phyloP scores from a whole-genome alignment of 495 filamentous ascomycete species.

The Extremus antarcticus region DNA sequence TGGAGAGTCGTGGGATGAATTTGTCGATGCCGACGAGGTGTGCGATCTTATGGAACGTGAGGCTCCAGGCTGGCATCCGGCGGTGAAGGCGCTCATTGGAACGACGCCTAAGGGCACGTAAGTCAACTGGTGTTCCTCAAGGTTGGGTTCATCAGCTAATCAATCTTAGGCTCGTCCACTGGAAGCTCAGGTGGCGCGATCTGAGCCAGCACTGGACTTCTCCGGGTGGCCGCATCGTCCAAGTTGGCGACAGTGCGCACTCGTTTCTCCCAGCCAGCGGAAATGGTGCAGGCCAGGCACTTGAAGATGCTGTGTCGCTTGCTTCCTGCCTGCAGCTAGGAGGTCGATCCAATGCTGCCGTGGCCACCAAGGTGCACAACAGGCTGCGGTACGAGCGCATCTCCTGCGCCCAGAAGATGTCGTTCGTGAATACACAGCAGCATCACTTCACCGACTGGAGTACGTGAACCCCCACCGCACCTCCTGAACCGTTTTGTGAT shows the following conservation, averaged over 20 bases:
- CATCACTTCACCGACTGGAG: background rate
- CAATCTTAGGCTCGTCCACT: background rate
- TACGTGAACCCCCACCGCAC: too few relatives aligned
- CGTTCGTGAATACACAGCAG: background rate
- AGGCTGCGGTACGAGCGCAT: slow-evolving; percentile 11
- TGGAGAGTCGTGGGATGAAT: slow-evolving; percentile 40
- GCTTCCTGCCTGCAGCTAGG: slow-evolving; percentile 27
- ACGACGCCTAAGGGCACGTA: slow-evolving; percentile 22
- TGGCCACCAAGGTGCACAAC: slow-evolving; percentile 13
- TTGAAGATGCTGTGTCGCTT: slow-evolving; percentile 30
- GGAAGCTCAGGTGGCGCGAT: background rate
- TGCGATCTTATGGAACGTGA: slow-evolving; percentile 38
- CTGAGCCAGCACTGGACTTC: slow-evolving; percentile 22
- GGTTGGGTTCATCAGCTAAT: background rate
- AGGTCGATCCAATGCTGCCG: slow-evolving; percentile 14
- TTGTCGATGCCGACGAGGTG: slow-evolving; percentile 41
- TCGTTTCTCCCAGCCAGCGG: slow-evolving; percentile 28
- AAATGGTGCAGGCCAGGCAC: slow-evolving; percentile 30
- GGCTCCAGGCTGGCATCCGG: slow-evolving; percentile 28
- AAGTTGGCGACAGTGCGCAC: slow-evolving; percentile 31
- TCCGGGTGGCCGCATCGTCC: slow-evolving; percentile 24
- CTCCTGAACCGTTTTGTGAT: too few relatives aligned
- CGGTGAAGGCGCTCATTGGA: slow-evolving; percentile 22
- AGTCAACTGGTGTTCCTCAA: slow-evolving; percentile 24
- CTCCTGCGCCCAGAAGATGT: slow-evolving; percentile 7